These are phyloP conservation scores for Neopestalotiopsis rosae DNA, from an alignment of 2,329 filamentous ascomycete genomes.

Conservation along the genomic window DNA sequence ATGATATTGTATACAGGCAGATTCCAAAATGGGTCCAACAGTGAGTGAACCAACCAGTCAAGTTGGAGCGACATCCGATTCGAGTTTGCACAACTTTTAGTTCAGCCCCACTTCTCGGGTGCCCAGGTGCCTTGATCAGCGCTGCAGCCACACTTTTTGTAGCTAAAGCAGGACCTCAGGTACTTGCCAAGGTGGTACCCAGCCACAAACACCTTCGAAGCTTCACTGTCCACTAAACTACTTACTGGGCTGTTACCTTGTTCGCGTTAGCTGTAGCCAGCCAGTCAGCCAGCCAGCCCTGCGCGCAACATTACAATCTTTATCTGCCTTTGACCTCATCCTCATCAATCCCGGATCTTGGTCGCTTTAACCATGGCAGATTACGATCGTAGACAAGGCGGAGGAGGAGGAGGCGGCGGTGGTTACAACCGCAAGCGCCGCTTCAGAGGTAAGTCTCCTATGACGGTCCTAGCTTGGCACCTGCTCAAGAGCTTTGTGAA, in stretches of 20 bases:
- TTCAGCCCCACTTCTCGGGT: no score
- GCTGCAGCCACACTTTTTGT: no score
- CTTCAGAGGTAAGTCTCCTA: conserved; percentile 69
- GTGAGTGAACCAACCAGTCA: no score
- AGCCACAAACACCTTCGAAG: background rate
- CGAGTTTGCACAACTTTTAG: no score
- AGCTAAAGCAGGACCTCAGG: no score
- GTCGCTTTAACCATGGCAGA: conserved; percentile 52
- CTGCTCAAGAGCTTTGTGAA: background rate
- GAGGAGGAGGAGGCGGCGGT: conserved; percentile 40
- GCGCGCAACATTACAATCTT: background rate
- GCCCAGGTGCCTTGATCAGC: no score
- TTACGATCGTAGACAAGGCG: conserved; percentile 54
- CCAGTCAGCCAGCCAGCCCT: background rate
- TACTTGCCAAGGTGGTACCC: background rate
- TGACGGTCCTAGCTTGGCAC: background rate
- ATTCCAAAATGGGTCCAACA: no score
- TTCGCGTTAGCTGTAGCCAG: background rate
- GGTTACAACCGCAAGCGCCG: conserved; percentile 76
- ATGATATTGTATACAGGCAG: no score
- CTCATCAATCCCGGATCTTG: background rate
- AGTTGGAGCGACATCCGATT: no score
- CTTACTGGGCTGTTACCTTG: background rate
- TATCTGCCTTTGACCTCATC: background rate
- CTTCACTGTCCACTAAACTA: background rate